A percentile compares a stretch with the other conserved stretches of the same genome.
These are phyloP conservation scores for Chaetomium tenue DNA, from an alignment of 495 filamentous ascomycete genomes.

Conservation along the genomic window DNA sequence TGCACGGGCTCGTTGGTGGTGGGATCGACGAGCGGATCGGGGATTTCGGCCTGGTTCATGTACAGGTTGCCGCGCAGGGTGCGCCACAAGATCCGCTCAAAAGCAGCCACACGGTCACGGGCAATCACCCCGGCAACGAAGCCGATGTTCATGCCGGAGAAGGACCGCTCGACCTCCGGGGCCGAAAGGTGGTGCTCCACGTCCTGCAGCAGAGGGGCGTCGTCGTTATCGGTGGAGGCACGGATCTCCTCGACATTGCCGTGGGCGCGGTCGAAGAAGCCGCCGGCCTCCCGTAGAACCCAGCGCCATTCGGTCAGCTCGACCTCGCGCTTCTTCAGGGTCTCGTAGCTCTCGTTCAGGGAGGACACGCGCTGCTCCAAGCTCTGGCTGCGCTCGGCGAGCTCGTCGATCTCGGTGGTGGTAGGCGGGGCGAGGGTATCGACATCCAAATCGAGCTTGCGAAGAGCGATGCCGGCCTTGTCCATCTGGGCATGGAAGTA, in stretches of 20 bases:
- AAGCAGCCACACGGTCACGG: constrained; percentile 85
- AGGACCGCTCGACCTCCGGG: constrained; percentile 76
- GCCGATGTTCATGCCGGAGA: constrained; percentile 97
- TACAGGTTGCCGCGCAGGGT: constrained; percentile 96
- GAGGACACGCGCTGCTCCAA: constrained; percentile 88
- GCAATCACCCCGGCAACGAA: constrained; percentile 98
- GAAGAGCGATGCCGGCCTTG: constrained; percentile 78
- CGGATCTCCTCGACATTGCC: constrained; percentile 96
- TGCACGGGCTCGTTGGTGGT: constrained; percentile 82
- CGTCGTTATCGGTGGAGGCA: constrained; percentile 82
- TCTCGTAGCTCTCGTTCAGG: constrained; percentile 96
- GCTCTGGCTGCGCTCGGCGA: constrained; percentile 85
- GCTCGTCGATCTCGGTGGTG: constrained; percentile 90
- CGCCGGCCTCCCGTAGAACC: constrained; percentile 91
- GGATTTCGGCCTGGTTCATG: constrained; percentile 99
- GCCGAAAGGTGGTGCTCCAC: constrained; percentile 80
- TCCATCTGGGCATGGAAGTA: constrained; percentile 96
- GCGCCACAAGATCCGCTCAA: constrained; percentile 96
- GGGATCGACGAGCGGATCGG: constrained; percentile 90
- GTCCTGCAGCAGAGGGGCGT: constrained; percentile 77
- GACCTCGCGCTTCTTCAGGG: constrained; percentile 92
- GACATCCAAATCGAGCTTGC: constrained; percentile 79
- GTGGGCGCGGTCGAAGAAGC: constrained; percentile 95
- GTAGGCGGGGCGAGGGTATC: constrained; percentile 82
- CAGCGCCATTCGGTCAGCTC: constrained; percentile 97